Evolutionary conservation across 1,284 basidiomycete species (phyloP).

Genomic region (Entoloma clypeatum): DNA sequence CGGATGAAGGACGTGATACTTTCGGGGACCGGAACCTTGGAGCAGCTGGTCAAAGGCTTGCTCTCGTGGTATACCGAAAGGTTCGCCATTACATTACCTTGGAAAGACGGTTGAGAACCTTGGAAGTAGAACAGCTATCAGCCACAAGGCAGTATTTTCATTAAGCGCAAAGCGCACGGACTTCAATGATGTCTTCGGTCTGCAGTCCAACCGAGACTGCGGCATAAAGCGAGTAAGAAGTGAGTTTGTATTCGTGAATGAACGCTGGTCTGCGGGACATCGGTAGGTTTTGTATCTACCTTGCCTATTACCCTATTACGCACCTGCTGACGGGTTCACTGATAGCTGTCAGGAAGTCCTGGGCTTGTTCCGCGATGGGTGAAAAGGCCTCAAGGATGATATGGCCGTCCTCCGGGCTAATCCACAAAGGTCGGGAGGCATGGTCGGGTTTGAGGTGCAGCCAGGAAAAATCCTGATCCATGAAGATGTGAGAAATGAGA

Average conservation of each 20-base stretch:
- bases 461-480: constrained; percentile 81
- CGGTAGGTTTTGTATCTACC: constrained; percentile 20
- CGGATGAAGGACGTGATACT: constrained; percentile 82
- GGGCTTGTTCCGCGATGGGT: constrained; percentile 95
- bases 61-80: not conserved
- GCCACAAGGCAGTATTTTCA: constrained; percentile 16
- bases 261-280: constrained; percentile 77
- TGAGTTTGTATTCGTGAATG: constrained; percentile 99
- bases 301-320: constrained; percentile 31
- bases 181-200: constrained; percentile 98
- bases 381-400: constrained; percentile 97
- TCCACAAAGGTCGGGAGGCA: constrained; percentile 88
- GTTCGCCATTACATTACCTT: constrained; percentile 52
- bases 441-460: constrained; percentile 88
- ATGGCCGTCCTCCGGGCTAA: constrained; percentile 88
- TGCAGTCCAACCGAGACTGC: constrained; percentile 98
- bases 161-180: constrained; percentile 41
- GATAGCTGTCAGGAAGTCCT: constrained; percentile 97
- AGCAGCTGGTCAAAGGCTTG: constrained; percentile 14
- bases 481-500: constrained; percentile 75
- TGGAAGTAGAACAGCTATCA: constrained; percentile 20
- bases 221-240: constrained; percentile 96
- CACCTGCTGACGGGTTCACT: constrained; percentile 98
- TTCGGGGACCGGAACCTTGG: constrained; percentile 84
- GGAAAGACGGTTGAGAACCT: constrained; percentile 83